Conservation (phyloP, 257 asterid species). For the Nicotiana tabacum region DNA sequence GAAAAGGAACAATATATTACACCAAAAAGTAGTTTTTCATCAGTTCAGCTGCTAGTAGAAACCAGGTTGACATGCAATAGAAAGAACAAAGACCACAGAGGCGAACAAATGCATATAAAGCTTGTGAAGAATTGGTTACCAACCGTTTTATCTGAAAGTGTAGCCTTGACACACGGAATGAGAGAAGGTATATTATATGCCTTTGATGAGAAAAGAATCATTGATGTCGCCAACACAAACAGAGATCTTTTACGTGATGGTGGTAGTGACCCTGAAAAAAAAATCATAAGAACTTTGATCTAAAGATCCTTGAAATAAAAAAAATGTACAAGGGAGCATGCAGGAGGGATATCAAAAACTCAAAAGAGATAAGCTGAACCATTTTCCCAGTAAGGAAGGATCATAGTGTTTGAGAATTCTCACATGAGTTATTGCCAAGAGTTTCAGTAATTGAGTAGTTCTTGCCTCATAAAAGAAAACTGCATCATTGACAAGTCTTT, state of each 20-base stretch:
- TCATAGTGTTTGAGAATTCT: not conserved
- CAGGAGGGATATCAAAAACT: not conserved
- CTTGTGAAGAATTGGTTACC: conserved; percentile 9
- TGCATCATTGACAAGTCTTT: not conserved
- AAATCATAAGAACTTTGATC: conserved; percentile 1
- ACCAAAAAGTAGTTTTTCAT: not conserved
- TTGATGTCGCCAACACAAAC: conserved; percentile 70
- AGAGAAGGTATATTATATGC: conserved; percentile 64
- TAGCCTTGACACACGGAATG: conserved; percentile 44
- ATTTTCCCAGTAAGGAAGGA: not conserved
- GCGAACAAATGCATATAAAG: conserved; percentile 7
- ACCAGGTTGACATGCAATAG: not conserved
- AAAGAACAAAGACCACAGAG: conserved; percentile 7
- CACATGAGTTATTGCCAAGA: not conserved
- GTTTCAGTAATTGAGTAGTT: not conserved
- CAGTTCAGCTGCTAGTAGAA: not conserved
- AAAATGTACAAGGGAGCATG: not conserved
- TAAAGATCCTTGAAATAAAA: not conserved
- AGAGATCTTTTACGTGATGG: conserved; percentile 95
- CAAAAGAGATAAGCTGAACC: not conserved
- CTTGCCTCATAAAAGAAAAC: not conserved
- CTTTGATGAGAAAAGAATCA: conserved; percentile 79
- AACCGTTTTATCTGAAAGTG: conserved; percentile 55
- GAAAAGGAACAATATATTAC: not conserved
- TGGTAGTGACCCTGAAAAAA: conserved; percentile 65